Evolutionary conservation across 805 yeast species (phyloP), one percentile per base, ranked within the genome.

Genomic region (Komagataella ulmi): DNA sequence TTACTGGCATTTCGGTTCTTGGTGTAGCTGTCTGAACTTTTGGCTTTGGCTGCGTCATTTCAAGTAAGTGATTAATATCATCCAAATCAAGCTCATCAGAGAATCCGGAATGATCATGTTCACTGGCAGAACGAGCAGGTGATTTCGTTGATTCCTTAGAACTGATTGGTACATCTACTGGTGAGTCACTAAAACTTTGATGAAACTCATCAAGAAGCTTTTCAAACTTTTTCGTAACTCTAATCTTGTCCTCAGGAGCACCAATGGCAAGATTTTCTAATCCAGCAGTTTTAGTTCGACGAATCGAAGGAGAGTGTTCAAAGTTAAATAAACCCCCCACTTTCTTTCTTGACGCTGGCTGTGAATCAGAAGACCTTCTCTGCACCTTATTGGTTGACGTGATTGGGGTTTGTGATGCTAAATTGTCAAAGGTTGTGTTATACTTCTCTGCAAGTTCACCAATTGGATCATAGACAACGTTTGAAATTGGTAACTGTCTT

Each of bases 401-500:
- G 40, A 30, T 10, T 10, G 40, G 40, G 40, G 40, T 44, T n/a
- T n/a, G 43, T 4, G 49, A 40, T 17, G 45, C 44, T 50, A 51
- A 30, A 50, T 62, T 61, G 12, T 65, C 65, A 47, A 69, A 57
- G 3, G 68, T 70, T 36, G 66, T 57, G 10, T 75, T 75, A 58
- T 74, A 76, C 53, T 72, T 76, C 6, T 64, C 61, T 17, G 76
- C 57, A 52, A 52, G 50, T 60, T 58, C 44, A 66, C 65, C 47
- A 66, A 47, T 6, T 63, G 50, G 24, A 58, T 58, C 7, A 54
- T 50, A 17, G 50, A n/a, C 24, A 12, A 23, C 55, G 50, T 17
- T 56, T 2, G 59, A 51, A 1, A 57, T 14, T 17, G 54, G 48
- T 17, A 59, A 60, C 19, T 61, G 64, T 52, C 61, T 66, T 46